A percentile compares a stretch with the other conserved stretches of the same genome.
These are phyloP conservation scores for Aspergillus nidulans DNA, from an alignment of 495 filamentous ascomycete species.

Conservation along the genomic window DNA sequence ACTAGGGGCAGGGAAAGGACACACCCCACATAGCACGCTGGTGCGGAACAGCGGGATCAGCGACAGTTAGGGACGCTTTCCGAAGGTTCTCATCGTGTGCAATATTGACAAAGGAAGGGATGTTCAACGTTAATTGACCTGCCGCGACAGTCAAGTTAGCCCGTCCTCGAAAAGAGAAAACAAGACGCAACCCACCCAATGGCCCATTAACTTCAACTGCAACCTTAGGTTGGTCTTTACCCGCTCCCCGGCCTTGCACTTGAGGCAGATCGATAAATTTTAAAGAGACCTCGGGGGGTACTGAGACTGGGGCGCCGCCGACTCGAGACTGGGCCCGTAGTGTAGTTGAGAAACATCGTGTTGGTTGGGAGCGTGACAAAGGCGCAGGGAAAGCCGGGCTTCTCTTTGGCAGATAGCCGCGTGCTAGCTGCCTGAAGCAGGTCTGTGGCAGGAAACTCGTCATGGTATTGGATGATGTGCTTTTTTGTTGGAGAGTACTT, in stretches of 20 bases:
- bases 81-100: conserved; percentile 54
- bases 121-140: conserved; percentile 66
- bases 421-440: conserved; percentile 41
- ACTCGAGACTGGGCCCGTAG: conserved; percentile 68
- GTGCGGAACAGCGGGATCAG: conserved; percentile 57
- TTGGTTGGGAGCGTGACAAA: conserved; percentile 48
- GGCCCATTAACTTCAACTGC: conserved; percentile 69
- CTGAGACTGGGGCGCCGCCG: conserved; percentile 71
- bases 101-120: conserved; percentile 71
- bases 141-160: conserved; percentile 7
- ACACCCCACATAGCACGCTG: conserved; percentile 98
- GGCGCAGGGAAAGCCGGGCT: conserved; percentile 68
- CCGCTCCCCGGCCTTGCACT: conserved; percentile 42
- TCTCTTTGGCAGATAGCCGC: conserved; percentile 27
- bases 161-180: neutral
- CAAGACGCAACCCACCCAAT: conserved; percentile 48
- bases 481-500: conserved; percentile 18
- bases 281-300: conserved; percentile 79
- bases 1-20: conserved; percentile 25
- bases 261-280: conserved; percentile 55
- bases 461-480: conserved; percentile 28
- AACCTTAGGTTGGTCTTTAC: conserved; percentile 52
- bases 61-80: conserved; percentile 62
- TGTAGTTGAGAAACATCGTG: conserved; percentile 69
- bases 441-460: conserved; percentile 33